A percentile compares a stretch with the other conserved stretches of the same genome.
phyloP scores from a whole-genome alignment of 495 filamentous ascomycete species.

The Trichoderma parareesei region DNA sequence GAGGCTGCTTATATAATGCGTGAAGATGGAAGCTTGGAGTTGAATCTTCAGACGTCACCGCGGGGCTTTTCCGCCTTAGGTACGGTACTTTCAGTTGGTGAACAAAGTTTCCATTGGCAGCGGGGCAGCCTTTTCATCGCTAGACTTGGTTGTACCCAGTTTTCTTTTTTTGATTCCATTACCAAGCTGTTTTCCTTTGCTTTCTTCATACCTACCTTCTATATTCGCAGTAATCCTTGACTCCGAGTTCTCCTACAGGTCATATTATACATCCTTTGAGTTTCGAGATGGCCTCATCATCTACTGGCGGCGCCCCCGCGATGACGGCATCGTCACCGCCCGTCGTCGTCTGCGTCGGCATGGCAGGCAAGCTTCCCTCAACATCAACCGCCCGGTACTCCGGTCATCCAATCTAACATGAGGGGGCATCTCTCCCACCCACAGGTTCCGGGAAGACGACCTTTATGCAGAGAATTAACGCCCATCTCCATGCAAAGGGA shows the following conservation, averaged over 20 bases:
- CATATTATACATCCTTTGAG: not conserved
- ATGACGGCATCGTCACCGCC: constrained; percentile 24
- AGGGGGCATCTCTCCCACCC: not conserved
- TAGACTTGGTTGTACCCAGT: not conserved
- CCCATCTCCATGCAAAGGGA: constrained; percentile 70
- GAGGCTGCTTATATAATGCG: constrained; percentile 5
- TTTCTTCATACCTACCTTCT: not conserved
- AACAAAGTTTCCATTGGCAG: not conserved
- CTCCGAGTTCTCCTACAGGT: not conserved
- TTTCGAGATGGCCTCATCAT: constrained; percentile 1
- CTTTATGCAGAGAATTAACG: constrained; percentile 96
- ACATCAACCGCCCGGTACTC: too few relatives aligned
- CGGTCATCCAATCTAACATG: too few relatives aligned
- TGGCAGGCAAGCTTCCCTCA: constrained; percentile 59
- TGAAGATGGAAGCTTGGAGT: too few relatives aligned
- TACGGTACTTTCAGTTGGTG: too few relatives aligned
- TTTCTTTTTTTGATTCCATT: too few relatives aligned
- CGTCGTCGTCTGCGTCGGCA: constrained; percentile 90
- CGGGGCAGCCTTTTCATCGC: not conserved
- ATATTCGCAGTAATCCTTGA: not conserved
- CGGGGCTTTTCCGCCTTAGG: not conserved
- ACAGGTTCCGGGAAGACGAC: constrained; percentile 89
- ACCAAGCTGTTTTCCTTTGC: not conserved
- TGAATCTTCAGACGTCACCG: not conserved
- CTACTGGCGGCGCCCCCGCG: constrained; percentile 1